Evolutionary conservation across 1,284 basidiomycete species (phyloP), one percentile per base, ranked within the genome.

Genomic region (Papiliotrema laurentii): DNA sequence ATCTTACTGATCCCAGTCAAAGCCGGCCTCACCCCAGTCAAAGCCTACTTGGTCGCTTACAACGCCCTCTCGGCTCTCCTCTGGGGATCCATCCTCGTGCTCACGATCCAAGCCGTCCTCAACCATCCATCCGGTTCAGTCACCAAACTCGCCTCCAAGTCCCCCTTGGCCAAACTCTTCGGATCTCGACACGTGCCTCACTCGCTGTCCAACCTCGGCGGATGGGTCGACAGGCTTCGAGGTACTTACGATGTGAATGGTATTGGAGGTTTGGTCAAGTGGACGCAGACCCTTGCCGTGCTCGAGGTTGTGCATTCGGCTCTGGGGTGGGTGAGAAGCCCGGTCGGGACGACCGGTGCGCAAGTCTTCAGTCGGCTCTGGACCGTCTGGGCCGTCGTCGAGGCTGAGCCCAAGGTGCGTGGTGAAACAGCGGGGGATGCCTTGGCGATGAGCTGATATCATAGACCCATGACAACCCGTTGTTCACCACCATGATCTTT

Each of bases 401-500:
- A 83, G 56, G 78, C 79, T 50, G 87, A 68, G 41, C 70, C 73
- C 0, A 55, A 66, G 51, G 76, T 77, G 43, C 41, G 54, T 35
- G 24, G 10, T 2, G 10, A 42, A n/a, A 18, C 34, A 36, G 34
- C 31, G 18, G n/a, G n/a, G n/a, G n/a, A n/a, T n/a, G n/a, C 26
- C 2, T 37, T 27, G 16, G 27, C 3, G 4, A 30, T 24, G 16
- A 10, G 22, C 11, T n/a, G 16, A 30, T 31, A 35, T 21, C 16
- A 19, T 26, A 86, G 86, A 83, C 84, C 16, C 85, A 83, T 55
- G 71, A 77, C 4, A 86, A 83, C 66, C 88, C 94, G 2, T 74
- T 91, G 28, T 97, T 89, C 76, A 82, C 89, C 3, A 84, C 85
- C 43, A 94, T 97, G 90, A 81, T 97, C 46, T 75, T 96, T 55